Base-by-base conservation (phyloP, 805 yeast species). In the Metschnikowia gelsemii region DNA sequence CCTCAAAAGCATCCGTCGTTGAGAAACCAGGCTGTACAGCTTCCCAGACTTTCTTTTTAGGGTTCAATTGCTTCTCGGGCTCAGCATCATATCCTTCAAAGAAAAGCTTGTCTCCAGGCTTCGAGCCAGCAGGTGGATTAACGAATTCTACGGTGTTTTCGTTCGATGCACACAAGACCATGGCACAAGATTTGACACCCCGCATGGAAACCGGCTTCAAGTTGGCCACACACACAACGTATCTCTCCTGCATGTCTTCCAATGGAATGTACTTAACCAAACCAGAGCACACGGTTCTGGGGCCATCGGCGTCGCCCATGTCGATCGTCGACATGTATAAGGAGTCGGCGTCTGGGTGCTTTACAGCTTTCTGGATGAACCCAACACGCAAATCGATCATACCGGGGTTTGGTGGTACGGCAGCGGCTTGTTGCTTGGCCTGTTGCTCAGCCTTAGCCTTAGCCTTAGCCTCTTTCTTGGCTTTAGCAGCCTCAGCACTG, bases 41-140 rank as follows among this genome's bases (percentile, higher is more conserved):
- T 76, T 93, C 99, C 95, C 96, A 93, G 49, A 90, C 75, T 78
- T 93, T 93, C 85, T 93, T 93, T 83, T 93, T 93, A 57, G 99
- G 98, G 72, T 91, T 91, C 68, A 93, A 75, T 60, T 82, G 91
- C 58, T 87, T 79, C 68, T 89, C 95, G 52, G 99, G 98, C 41
- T 79, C 81, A 52, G 88, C 87, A 59, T 88, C 84, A 64, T 72
- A 89, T 44, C 88, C 95, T 70, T 89, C 96, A 59, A 93, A 93
- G 79, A 87, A 91, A 49, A 93, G 76, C 74, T 89, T 90, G 67
- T 93, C 99, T 67, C 99, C 99, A 9, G 99, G 82, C 70, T 87
- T 78, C 32, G 96, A 80, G 13, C 89, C 96, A 25, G 78, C 80
- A 53, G 99, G 99, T 44, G 98, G 98, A 64, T 85, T 84, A 52